Conservation (phyloP, 352 stramenopile species). For the Phytophthora ramorum region DNA sequence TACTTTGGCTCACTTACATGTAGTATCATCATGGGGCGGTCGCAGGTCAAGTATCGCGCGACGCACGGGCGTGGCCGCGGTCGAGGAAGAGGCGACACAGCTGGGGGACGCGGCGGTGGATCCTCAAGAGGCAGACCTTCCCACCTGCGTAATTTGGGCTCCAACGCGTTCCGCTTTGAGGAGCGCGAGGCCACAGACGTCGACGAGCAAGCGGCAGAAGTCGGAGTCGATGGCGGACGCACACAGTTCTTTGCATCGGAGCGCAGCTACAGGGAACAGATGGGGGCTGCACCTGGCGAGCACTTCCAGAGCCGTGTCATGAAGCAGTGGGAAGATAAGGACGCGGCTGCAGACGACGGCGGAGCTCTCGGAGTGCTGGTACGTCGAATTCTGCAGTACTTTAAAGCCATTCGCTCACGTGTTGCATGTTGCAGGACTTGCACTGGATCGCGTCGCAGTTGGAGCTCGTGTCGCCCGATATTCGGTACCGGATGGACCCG, state of each 20-base stretch:
- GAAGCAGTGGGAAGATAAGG: slow-evolving; percentile 74
- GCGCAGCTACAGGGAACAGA: slow-evolving; percentile 53
- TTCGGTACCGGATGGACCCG: slow-evolving; percentile 72
- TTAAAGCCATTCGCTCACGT: neutral
- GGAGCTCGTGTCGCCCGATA: slow-evolving; percentile 43
- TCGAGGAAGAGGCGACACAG: slow-evolving; percentile 23
- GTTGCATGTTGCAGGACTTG: slow-evolving; percentile 55
- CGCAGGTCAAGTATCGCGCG: slow-evolving; percentile 72
- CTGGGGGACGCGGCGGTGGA: slow-evolving; percentile 11
- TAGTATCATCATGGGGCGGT: slow-evolving; percentile 59
- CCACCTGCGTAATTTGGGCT: slow-evolving; percentile 53
- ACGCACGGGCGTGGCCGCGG: slow-evolving; percentile 60
- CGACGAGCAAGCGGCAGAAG: slow-evolving; percentile 23
- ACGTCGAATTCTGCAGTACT: neutral
- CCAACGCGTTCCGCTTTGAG: slow-evolving; percentile 79
- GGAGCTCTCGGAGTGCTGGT: slow-evolving; percentile 51
- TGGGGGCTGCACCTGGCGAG: slow-evolving; percentile 38
- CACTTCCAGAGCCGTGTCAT: slow-evolving; percentile 71
- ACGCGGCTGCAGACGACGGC: slow-evolving; percentile 43
- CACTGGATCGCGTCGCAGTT: slow-evolving; percentile 72
- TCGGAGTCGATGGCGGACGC: slow-evolving; percentile 18
- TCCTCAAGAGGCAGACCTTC: slow-evolving; percentile 26
- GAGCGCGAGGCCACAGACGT: slow-evolving; percentile 35
- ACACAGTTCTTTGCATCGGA: slow-evolving; percentile 76
- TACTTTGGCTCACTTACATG: no score